A percentile compares a stretch with the other conserved stretches of the same genome.
phyloP scores from a whole-genome alignment of 2,329 filamentous ascomycete species.

The Penicillium sumatraense region DNA sequence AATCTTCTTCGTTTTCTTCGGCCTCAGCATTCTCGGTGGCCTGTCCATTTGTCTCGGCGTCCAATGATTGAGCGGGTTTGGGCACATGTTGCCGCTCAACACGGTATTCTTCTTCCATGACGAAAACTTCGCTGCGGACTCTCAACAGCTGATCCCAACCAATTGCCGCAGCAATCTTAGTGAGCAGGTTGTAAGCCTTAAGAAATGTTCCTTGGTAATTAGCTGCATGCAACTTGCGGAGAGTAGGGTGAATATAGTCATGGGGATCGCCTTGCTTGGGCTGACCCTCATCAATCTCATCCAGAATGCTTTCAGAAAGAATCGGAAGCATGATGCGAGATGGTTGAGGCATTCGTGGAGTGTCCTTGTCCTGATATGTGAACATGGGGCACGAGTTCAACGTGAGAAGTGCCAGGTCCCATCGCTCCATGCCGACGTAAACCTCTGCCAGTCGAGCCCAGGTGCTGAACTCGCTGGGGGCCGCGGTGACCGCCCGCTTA shows the following conservation, averaged over 20 bases:
- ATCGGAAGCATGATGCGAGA: constrained; percentile 85
- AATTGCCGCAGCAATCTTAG: constrained; percentile 94
- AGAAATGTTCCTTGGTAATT: constrained; percentile 94
- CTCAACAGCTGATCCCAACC: constrained; percentile 96
- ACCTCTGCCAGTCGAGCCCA: constrained; percentile 94
- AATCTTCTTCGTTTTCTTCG: constrained; percentile 31
- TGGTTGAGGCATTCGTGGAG: constrained; percentile 90
- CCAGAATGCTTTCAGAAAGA: constrained; percentile 83
- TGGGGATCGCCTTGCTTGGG: constrained; percentile 71
- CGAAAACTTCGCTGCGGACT: constrained; percentile 94
- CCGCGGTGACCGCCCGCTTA: constrained; percentile 91
- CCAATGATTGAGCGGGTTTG: constrained; percentile 77
- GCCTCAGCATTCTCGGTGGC: constrained; percentile 18
- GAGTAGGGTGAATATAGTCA: constrained; percentile 84
- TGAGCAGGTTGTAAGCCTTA: constrained; percentile 90
- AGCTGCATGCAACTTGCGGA: constrained; percentile 83
- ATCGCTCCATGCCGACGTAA: constrained; percentile 91
- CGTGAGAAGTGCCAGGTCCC: constrained; percentile 93
- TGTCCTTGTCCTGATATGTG: constrained; percentile 98
- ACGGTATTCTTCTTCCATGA: constrained; percentile 99
- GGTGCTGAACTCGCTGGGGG: constrained; percentile 94
- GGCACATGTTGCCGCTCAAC: constrained; percentile 66
- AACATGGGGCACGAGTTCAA: constrained; percentile 99
- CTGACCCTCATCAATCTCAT: constrained; percentile 94
- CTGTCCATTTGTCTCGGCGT: constrained; percentile 43